Percentiles rank a stretch among this genome's conserved stretches.
These are phyloP conservation scores for Trametes sp. DNA, from an alignment of 1,284 basidiomycete species.

Conservation along the genomic window DNA sequence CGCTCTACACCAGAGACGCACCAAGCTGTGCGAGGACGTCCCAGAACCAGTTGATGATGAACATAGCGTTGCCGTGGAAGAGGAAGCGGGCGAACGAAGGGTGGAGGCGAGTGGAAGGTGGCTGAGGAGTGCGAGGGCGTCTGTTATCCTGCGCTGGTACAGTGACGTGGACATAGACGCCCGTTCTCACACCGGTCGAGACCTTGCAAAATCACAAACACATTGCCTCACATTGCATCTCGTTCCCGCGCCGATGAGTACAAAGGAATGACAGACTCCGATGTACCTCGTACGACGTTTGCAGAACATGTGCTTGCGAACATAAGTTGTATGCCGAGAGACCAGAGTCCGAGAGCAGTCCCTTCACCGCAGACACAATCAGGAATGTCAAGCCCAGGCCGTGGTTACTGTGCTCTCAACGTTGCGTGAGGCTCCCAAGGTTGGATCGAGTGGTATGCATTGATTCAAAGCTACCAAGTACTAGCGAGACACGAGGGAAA, in stretches of 20 bases:
- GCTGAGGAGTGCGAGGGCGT: constrained; percentile 25
- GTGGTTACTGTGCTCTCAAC: too few species aligned
- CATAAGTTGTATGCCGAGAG: too few species aligned
- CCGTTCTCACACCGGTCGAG: constrained; percentile 12
- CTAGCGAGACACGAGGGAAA: not conserved
- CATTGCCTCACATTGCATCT: constrained; percentile 2
- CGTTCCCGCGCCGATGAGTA: not conserved
- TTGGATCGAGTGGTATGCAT: too few species aligned
- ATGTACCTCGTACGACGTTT: not conserved
- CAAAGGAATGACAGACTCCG: not conserved
- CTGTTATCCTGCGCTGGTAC: constrained; percentile 28
- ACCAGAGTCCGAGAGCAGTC: too few species aligned
- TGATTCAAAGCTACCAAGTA: too few species aligned
- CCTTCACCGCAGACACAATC: too few species aligned
- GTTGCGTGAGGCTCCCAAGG: too few species aligned
- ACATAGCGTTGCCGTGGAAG: constrained; percentile 59
- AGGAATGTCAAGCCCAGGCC: too few species aligned
- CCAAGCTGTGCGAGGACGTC: constrained; percentile 92
- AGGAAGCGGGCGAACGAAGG: constrained; percentile 33
- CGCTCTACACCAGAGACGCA: constrained; percentile 48
- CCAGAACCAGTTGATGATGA: constrained; percentile 95
- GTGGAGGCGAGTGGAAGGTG: constrained; percentile 28
- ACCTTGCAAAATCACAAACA: constrained; percentile 24
- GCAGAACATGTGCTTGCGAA: too few species aligned
- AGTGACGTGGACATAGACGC: constrained; percentile 36